Conservation (phyloP, 2,329 filamentous ascomycete species). For the Westerdykella aurantiaca region DNA sequence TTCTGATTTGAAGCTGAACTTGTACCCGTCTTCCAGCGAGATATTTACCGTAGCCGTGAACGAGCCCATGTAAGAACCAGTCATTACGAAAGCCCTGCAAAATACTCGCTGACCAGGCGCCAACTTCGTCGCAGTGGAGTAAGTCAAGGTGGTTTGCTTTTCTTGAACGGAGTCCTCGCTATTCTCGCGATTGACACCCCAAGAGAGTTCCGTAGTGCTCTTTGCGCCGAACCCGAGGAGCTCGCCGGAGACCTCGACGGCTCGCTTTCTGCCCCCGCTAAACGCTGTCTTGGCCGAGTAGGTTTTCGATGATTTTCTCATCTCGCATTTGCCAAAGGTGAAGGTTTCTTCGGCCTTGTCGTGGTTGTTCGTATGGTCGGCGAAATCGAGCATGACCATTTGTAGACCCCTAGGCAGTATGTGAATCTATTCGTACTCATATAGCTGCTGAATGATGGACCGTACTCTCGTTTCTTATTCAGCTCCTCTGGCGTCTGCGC, state of each 20-base stretch:
- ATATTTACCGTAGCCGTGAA: constrained; percentile 11
- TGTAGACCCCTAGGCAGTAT: constrained; percentile 5
- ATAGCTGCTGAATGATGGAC: not conserved
- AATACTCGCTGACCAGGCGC: constrained; percentile 10
- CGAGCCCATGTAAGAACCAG: constrained; percentile 8
- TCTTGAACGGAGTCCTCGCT: not conserved
- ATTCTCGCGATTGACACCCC: not conserved
- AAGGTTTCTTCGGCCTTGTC: constrained; percentile 8
- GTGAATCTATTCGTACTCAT: not conserved
- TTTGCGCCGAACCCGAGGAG: constrained; percentile 13
- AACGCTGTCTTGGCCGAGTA: constrained; percentile 7
- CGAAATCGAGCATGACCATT: constrained; percentile 12
- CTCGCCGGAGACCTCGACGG: constrained; percentile 11
- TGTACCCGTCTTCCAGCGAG: constrained; percentile 12
- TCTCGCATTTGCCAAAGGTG: constrained; percentile 9
- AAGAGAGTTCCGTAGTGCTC: constrained; percentile 8
- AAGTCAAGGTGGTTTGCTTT: constrained; percentile 6
- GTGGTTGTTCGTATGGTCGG: constrained; percentile 12
- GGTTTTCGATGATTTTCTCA: constrained; percentile 5
- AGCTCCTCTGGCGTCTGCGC: constrained; percentile 13
- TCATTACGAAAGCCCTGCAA: constrained; percentile 13
- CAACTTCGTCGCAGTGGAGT: constrained; percentile 8
- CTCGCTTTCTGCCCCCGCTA: constrained; percentile 8
- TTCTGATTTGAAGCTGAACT: constrained; percentile 6
- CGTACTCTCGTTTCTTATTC: constrained; percentile 9